phyloP scores from a whole-genome alignment of 108 stramenopile species.

The Stephanodiscus triporus region DNA sequence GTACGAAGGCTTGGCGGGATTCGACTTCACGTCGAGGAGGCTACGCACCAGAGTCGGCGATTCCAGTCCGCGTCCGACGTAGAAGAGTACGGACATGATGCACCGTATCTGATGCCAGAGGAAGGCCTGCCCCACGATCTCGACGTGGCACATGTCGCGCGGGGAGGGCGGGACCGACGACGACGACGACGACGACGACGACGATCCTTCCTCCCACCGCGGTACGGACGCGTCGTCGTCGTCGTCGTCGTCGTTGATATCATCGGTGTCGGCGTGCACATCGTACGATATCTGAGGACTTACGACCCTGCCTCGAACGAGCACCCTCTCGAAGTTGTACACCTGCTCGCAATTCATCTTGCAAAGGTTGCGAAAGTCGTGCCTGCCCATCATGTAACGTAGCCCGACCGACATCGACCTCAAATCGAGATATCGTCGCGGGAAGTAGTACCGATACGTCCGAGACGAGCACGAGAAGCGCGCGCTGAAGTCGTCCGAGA shows the following conservation, averaged over 20 bases:
- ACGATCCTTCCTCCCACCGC: background rate
- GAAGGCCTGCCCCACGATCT: slow-evolving; percentile 95
- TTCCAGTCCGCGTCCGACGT: slow-evolving; percentile 91
- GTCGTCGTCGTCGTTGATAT: slow-evolving; percentile 18
- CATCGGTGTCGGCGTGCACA: slow-evolving; percentile 4
- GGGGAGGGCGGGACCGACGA: slow-evolving; percentile 6
- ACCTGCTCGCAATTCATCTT: slow-evolving; percentile 97
- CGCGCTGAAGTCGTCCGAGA: slow-evolving; percentile 91
- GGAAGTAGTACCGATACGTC: slow-evolving; percentile 96
- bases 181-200: background rate
- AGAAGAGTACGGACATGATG: slow-evolving; percentile 91
- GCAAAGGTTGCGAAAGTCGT: slow-evolving; percentile 99
- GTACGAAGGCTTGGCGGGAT: slow-evolving; percentile 95
- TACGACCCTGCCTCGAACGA: slow-evolving; percentile 64
- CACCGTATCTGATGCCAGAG: slow-evolving; percentile 99
- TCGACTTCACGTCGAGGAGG: slow-evolving; percentile 81
- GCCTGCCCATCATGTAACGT: slow-evolving; percentile 78
- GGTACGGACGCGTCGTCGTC: background rate
- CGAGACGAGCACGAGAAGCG: slow-evolving; percentile 88
- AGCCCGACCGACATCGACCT: slow-evolving; percentile 75
- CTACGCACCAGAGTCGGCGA: slow-evolving; percentile 70
- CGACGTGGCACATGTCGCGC: slow-evolving; percentile 69
- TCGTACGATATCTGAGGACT: slow-evolving; percentile 9
- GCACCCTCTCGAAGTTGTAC: slow-evolving; percentile 85
- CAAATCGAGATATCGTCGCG: slow-evolving; percentile 70